A percentile compares a stretch with the other conserved stretches of the same genome.
phyloP scores from a whole-genome alignment of 352 stramenopile genomes.

The Aphanomyces stellatus region DNA sequence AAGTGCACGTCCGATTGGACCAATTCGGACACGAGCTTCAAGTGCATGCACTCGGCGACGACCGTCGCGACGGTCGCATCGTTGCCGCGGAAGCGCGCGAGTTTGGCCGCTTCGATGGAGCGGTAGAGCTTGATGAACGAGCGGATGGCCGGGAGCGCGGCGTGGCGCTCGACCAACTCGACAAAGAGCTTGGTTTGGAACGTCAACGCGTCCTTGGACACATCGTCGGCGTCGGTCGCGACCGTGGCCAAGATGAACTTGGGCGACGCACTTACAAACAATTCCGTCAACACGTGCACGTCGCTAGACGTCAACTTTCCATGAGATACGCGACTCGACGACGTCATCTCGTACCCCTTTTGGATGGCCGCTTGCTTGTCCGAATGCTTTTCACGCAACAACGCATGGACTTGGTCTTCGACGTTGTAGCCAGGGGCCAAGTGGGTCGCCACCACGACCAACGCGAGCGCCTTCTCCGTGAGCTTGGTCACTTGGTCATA shows the following conservation, averaged over 20 bases:
- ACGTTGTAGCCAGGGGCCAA: conserved; percentile 82
- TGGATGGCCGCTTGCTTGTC: conserved; percentile 84
- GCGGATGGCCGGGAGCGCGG: conserved; percentile 84
- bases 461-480: conserved; percentile 91
- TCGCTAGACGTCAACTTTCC: conserved; percentile 23
- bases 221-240: conserved; percentile 42
- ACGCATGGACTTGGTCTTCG: conserved; percentile 75
- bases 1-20: conserved; percentile 72
- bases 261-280: conserved; percentile 90
- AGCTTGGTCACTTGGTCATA: conserved; percentile 94
- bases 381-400: conserved; percentile 92
- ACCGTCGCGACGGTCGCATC: conserved; percentile 43
- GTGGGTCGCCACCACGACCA: conserved; percentile 87
- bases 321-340: background rate
- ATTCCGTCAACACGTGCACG: conserved; percentile 67
- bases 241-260: conserved; percentile 92
- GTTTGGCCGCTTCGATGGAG: conserved; percentile 91
- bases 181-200: conserved; percentile 83
- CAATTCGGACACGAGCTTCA: conserved; percentile 37
- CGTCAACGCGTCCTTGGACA: conserved; percentile 41
- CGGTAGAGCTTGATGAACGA: conserved; percentile 97
- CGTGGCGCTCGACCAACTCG: conserved; percentile 83
- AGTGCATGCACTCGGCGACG: conserved; percentile 66
- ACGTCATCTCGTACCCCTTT: conserved; percentile 36
- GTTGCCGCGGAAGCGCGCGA: conserved; percentile 86